Base-by-base conservation (phyloP, 352 stramenopile genomes). In the Thalassiosira oceanica region DNA sequence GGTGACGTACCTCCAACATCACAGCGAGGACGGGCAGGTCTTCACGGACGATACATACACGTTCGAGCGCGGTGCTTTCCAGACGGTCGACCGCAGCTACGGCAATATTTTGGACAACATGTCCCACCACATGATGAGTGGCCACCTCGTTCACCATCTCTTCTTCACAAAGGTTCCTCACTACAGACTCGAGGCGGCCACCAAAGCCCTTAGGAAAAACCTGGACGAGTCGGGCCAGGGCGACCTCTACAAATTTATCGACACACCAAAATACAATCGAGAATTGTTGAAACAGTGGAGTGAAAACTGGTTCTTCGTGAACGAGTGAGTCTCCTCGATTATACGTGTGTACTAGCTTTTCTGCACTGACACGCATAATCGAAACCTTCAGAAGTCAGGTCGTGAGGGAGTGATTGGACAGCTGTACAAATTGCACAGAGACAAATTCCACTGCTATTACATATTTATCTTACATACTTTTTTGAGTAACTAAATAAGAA, bases 1-100 rank as follows among this genome's bases (percentile, higher is more conserved):
- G 80, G 88, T 93, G 7, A 93, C 88, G 5, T 93, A 93, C 71
- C 57, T 93, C 3, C 88, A 93, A 69, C 88, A 93, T 73, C 88
- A 93, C 51, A 80, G 79, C 27, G 66, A 83, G 0, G 85, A 92
- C 60, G 84, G 83, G 24, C 86, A 87, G 56, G 57, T 91, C 16
- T 93, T 89, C 42, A 88, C 83, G 1, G 84, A 92, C 49, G 61
- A 84, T 21, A 89, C 85, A 16, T 92, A 74, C 33, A 78, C 70
- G 3, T 93, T 91, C 56, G 67, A 79, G 15, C 63, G 58, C 10
- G 84, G 80, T 6, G 86, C 83, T 0, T 91, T 93, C 54, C 78
- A 93, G 61, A 93, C 86, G 8, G 84, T 92, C 23, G 86, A 93
- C 72, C 39, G 87, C 21, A 64, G 86, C 45, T 93, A 92, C 58